Conservation (phyloP, 2,329 filamentous ascomycete species). For the Penicillium sp. region DNA sequence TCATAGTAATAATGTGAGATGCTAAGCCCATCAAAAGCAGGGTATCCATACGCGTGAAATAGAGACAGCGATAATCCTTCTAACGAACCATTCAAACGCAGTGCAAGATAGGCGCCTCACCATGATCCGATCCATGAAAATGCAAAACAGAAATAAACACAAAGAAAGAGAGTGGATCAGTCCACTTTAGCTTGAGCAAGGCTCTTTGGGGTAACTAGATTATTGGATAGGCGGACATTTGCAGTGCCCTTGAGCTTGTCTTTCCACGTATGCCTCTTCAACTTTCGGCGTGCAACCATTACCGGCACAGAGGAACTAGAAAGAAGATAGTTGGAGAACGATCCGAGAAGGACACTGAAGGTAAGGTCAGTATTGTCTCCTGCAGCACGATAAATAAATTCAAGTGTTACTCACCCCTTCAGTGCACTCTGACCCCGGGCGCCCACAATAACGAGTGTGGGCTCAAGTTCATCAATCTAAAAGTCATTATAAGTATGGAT, state of each 20-base stretch:
- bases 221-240: slow-evolving; percentile 68
- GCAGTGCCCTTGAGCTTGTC: slow-evolving; percentile 47
- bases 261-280: slow-evolving; percentile 77
- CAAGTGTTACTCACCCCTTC: slow-evolving; percentile 61
- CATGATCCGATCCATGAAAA: slow-evolving; percentile 1
- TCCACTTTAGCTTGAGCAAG: slow-evolving; percentile 69
- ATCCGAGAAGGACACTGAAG: slow-evolving; percentile 76
- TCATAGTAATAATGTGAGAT: neutral
- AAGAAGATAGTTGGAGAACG: slow-evolving; percentile 94
- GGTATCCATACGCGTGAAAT: slow-evolving; percentile 5
- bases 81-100: neutral
- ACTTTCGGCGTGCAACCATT: slow-evolving; percentile 89
- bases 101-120: neutral
- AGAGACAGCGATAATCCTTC: neutral
- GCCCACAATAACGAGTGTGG: slow-evolving; percentile 85
- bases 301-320: slow-evolving; percentile 94
- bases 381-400: neutral
- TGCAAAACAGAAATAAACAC: neutral
- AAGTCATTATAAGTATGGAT: slow-evolving; percentile 3
- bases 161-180: slow-evolving; percentile 31
- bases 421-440: slow-evolving; percentile 83
- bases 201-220: slow-evolving; percentile 61
- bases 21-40: neutral
- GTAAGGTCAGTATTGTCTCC: slow-evolving; percentile 6
- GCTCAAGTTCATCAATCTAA: slow-evolving; percentile 80